These are phyloP conservation scores for Kwoniella shandongensis DNA, from an alignment of 768 basidiomycete genomes.

Conservation along the genomic window DNA sequence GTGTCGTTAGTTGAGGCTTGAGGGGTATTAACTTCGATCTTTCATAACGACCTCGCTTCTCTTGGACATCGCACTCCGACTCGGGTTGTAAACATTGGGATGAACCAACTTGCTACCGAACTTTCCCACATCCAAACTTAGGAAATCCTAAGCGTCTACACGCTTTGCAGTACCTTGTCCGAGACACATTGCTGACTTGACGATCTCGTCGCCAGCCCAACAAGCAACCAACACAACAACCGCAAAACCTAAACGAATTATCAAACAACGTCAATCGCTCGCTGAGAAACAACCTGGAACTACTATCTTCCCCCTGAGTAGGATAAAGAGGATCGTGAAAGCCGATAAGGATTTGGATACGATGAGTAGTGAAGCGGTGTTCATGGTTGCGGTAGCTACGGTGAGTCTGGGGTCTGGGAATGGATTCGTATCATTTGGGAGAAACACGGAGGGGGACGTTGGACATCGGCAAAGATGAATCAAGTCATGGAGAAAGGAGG, in stretches of 20 bases:
- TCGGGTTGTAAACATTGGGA: too few relatives aligned
- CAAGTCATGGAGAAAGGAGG: too few relatives aligned
- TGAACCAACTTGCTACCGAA: too few relatives aligned
- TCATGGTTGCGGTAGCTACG: conserved; percentile 76
- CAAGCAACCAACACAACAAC: conserved; percentile 3
- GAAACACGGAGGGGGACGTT: neutral
- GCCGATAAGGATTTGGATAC: conserved; percentile 68
- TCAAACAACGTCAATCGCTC: conserved; percentile 43
- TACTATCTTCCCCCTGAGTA: conserved; percentile 69
- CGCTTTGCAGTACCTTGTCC: too few relatives aligned
- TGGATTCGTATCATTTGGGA: neutral
- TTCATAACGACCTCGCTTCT: too few relatives aligned
- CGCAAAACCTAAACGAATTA: conserved; percentile 31
- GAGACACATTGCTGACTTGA: neutral
- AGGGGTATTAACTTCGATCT: too few relatives aligned
- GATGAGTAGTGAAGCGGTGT: conserved; percentile 69
- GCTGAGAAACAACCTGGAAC: conserved; percentile 62
- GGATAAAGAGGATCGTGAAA: conserved; percentile 81
- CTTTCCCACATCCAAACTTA: too few relatives aligned
- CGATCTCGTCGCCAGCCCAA: neutral
- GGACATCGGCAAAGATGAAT: too few relatives aligned
- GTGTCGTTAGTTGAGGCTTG: too few relatives aligned
- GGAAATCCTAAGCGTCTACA: too few relatives aligned
- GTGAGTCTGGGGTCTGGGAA: conserved; percentile 55
- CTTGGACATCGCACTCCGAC: too few relatives aligned